A percentile compares a stretch with the other conserved stretches of the same genome.
Evolutionary conservation across 345 rosid genomes (phyloP).

Genomic region (Arabis hirsuta): DNA sequence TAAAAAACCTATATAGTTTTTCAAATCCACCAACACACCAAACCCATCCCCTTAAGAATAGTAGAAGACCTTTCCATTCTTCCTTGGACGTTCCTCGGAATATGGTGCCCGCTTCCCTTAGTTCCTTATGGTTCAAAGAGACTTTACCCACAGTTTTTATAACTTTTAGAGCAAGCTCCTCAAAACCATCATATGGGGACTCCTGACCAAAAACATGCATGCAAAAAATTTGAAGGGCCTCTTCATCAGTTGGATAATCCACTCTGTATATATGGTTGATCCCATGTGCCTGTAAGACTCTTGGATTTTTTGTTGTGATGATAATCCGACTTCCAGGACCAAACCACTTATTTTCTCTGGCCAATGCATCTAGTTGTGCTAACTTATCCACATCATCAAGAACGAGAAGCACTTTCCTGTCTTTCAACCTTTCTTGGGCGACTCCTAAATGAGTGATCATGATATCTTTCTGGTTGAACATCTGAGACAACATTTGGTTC

Average conservation of each 20-base stretch:
- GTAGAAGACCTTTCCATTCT: conserved; percentile 12
- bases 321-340: conserved; percentile 15
- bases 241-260: background rate
- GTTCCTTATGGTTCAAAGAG: conserved; percentile 33
- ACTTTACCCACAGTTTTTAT: conserved; percentile 6
- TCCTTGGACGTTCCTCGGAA: background rate
- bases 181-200: background rate
- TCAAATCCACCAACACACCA: too few relatives aligned
- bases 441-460: background rate
- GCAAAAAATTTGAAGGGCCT: conserved; percentile 27
- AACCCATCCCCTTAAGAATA: background rate
- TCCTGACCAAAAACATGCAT: conserved; percentile 8
- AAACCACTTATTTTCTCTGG: background rate
- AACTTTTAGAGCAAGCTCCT: background rate
- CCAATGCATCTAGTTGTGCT: background rate
- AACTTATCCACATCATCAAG: background rate
- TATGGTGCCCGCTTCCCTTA: conserved; percentile 36
- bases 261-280: background rate
- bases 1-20: too few relatives aligned
- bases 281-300: conserved; percentile 2
- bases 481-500: background rate
- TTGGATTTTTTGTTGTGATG: conserved; percentile 22
- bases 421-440: background rate
- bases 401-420: conserved; percentile 17
- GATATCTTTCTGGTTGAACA: background rate